A percentile compares a stretch with the other conserved stretches of the same genome.
Evolutionary conservation across 2,329 filamentous ascomycete species (phyloP).

Genomic region (Venturia effusa): DNA sequence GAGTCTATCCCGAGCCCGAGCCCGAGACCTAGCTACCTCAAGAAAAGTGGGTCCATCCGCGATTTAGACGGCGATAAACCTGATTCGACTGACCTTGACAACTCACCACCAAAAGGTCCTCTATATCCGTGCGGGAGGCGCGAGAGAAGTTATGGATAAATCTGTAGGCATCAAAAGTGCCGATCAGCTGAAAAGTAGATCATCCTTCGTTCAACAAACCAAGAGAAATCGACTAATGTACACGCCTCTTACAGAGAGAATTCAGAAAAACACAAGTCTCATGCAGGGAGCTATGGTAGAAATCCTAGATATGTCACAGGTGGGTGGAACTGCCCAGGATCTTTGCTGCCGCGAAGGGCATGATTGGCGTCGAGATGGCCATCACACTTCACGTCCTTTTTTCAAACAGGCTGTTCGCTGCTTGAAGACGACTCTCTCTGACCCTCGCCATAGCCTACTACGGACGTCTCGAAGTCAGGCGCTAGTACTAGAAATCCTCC

Average conservation of each 20-base stretch:
- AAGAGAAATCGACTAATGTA: not conserved
- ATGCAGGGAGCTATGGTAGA: not conserved
- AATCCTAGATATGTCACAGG: constrained; percentile 3
- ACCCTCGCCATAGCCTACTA: not conserved
- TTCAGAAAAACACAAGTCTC: not conserved
- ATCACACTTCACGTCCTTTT: not conserved
- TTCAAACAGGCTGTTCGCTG: too few relatives aligned
- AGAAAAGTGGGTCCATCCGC: not conserved
- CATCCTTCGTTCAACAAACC: not conserved
- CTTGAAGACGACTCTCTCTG: not conserved
- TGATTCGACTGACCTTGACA: too few relatives aligned
- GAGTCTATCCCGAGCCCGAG: too few relatives aligned
- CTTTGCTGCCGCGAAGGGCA: not conserved
- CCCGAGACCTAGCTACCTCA: too few relatives aligned
- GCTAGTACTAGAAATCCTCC: not conserved
- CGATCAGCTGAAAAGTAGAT: not conserved
- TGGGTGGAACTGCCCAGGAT: not conserved
- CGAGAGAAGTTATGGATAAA: not conserved
- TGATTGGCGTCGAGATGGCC: not conserved
- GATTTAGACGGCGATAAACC: too few relatives aligned
- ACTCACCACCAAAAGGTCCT: not conserved
- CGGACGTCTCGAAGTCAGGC: not conserved
- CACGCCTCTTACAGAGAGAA: not conserved
- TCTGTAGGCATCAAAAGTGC: not conserved
- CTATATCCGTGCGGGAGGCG: not conserved